phyloP scores from a whole-genome alignment of 2,329 filamentous ascomycete genomes.

The Ophiostoma quercus region DNA sequence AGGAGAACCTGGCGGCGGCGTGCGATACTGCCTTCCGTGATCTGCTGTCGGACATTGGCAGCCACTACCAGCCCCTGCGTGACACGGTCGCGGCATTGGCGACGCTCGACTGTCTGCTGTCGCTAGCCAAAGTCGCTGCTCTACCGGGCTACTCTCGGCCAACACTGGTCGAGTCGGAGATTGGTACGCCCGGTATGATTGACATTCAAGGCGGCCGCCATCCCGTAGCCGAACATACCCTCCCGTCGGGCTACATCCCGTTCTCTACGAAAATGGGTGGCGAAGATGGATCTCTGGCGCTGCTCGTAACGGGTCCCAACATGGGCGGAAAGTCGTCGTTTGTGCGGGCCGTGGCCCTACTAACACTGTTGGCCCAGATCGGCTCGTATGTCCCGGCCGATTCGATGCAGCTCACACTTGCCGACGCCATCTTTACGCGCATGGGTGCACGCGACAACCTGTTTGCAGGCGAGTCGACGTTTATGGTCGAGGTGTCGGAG shows the following conservation, averaged over 20 bases:
- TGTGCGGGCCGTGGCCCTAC: slow-evolving; percentile 84
- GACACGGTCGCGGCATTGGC: slow-evolving; percentile 83
- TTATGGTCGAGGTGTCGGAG: slow-evolving; percentile 96
- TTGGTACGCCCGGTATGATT: slow-evolving; percentile 45
- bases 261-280: slow-evolving; percentile 74
- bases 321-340: slow-evolving; percentile 99
- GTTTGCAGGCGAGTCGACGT: slow-evolving; percentile 88
- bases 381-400: slow-evolving; percentile 88
- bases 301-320: slow-evolving; percentile 93
- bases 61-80: slow-evolving; percentile 83
- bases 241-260: slow-evolving; percentile 83
- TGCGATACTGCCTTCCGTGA: slow-evolving; percentile 77
- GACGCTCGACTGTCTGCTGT: slow-evolving; percentile 82
- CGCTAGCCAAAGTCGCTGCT: slow-evolving; percentile 74
- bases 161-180: slow-evolving; percentile 53
- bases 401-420: slow-evolving; percentile 67
- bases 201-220: slow-evolving; percentile 72
- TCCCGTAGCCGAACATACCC: slow-evolving; percentile 89
- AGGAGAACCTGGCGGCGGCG: slow-evolving; percentile 84
- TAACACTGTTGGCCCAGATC: slow-evolving; percentile 89
- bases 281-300: slow-evolving; percentile 50
- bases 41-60: slow-evolving; percentile 67
- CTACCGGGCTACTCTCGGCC: slow-evolving; percentile 78
- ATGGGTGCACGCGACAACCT: slow-evolving; percentile 97
- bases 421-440: slow-evolving; percentile 89